A percentile compares a stretch with the other conserved stretches of the same genome.
Conservation (phyloP, 768 basidiomycete genomes). For the Tulasnella sp. region DNA sequence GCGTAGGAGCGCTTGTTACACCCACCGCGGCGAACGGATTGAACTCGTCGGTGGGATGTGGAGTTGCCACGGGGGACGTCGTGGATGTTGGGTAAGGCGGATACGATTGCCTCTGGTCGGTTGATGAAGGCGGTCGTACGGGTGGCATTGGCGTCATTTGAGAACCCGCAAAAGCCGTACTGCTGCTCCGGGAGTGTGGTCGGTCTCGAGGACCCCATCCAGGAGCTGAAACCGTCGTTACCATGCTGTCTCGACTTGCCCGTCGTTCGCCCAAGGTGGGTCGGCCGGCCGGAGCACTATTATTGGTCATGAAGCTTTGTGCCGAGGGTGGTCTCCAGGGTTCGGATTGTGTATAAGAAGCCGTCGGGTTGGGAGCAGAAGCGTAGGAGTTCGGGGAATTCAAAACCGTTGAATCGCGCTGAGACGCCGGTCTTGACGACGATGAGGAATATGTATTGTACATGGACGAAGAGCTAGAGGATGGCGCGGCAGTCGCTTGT, state of each 20-base stretch:
- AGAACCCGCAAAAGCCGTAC: neutral
- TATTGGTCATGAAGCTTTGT: constrained; percentile 6
- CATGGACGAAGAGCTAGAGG: neutral
- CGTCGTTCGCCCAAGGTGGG: neutral
- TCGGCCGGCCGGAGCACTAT: neutral
- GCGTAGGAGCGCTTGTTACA: neutral
- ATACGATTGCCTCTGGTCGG: neutral
- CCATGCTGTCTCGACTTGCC: neutral
- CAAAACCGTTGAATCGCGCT: neutral
- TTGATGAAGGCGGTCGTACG: neutral
- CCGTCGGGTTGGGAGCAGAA: neutral
- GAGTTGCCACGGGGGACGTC: neutral
- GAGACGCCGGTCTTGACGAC: neutral
- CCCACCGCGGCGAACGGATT: neutral
- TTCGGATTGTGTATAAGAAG: neutral
- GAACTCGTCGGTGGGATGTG: neutral
- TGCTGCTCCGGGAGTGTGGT: neutral
- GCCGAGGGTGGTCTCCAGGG: neutral
- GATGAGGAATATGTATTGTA: neutral
- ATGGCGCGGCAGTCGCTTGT: neutral
- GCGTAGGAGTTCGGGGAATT: neutral
- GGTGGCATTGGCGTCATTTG: neutral
- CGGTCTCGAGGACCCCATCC: neutral
- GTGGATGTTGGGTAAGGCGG: neutral
- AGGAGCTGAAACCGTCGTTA: neutral